Conservation (phyloP, 345 rosid genomes). For the Angophora floribunda region DNA sequence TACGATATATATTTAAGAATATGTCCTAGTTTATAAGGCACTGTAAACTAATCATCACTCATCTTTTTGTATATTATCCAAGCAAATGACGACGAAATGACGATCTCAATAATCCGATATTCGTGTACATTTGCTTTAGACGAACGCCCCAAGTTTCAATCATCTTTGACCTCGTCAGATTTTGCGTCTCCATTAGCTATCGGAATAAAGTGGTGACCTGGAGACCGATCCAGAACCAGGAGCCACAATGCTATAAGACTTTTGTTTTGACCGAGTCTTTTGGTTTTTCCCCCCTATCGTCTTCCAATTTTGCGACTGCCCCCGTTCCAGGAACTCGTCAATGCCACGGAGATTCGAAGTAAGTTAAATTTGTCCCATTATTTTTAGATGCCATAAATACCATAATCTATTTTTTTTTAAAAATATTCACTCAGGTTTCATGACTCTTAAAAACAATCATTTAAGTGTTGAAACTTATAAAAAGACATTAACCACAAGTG, state of each 20-base stretch:
- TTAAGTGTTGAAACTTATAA: background rate
- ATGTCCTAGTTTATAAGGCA: background rate
- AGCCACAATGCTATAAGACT: background rate
- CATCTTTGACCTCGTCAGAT: background rate
- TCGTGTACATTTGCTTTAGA: background rate
- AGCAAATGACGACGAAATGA: no score
- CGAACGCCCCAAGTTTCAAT: background rate
- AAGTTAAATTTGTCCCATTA: background rate
- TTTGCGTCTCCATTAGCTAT: background rate
- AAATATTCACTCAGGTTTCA: background rate
- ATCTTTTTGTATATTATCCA: background rate
- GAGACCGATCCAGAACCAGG: background rate
- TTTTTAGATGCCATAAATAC: accelerated
- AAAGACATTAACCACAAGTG: background rate
- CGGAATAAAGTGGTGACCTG: background rate
- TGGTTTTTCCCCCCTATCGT: background rate
- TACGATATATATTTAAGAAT: background rate
- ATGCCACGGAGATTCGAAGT: background rate
- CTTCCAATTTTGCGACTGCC: background rate
- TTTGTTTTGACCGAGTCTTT: background rate
- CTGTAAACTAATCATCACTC: background rate
- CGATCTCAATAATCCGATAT: background rate
- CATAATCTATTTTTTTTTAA: background rate
- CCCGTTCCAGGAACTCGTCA: background rate
- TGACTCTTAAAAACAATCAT: background rate